Conservation (phyloP, 139 green algal genomes). For the Prasinococcaceae sp. region DNA sequence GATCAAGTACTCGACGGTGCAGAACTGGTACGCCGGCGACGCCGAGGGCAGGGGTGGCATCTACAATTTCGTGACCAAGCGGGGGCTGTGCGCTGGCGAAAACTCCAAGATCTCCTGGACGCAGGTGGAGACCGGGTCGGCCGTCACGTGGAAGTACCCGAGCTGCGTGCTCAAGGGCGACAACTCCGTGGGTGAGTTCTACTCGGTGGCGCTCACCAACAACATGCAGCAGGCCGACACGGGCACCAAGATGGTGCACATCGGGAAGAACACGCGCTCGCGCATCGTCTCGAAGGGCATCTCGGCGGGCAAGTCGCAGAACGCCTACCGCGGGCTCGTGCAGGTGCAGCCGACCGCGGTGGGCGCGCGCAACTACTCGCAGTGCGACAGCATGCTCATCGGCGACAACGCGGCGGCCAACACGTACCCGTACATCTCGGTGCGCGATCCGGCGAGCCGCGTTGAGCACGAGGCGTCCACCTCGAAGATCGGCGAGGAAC, state of each 20-base stretch:
- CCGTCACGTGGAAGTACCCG: conserved; percentile 99
- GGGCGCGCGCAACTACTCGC: conserved; percentile 80
- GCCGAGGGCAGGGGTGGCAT: conserved; percentile 79
- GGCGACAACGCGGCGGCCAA: conserved; percentile 88
- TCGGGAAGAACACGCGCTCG: conserved; percentile 89
- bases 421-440: conserved; percentile 99
- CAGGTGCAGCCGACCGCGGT: conserved; percentile 47
- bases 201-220: conserved; percentile 95
- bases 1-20: conserved; percentile 99
- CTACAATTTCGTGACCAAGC: conserved; percentile 99
- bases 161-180: conserved; percentile 82
- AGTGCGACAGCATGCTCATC: conserved; percentile 99
- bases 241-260: conserved; percentile 97
- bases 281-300: conserved; percentile 98
- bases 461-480: conserved; percentile 97
- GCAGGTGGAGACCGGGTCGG: conserved; percentile 92
- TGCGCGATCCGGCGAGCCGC: conserved; percentile 68
- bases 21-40: conserved; percentile 97
- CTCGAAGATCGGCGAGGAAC: conserved; percentile 96
- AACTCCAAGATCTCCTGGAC: conserved; percentile 97
- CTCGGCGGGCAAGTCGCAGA: conserved; percentile 60
- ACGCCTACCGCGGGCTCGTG: conserved; percentile 80
- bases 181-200: conserved; percentile 92
- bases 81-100: conserved; percentile 77
- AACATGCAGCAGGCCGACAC: conserved; percentile 77